Percentiles rank a stretch among this genome's conserved stretches.
Conservation (phyloP, 1,139 yeast genomes). For the Magnusiomyces ingens region DNA sequence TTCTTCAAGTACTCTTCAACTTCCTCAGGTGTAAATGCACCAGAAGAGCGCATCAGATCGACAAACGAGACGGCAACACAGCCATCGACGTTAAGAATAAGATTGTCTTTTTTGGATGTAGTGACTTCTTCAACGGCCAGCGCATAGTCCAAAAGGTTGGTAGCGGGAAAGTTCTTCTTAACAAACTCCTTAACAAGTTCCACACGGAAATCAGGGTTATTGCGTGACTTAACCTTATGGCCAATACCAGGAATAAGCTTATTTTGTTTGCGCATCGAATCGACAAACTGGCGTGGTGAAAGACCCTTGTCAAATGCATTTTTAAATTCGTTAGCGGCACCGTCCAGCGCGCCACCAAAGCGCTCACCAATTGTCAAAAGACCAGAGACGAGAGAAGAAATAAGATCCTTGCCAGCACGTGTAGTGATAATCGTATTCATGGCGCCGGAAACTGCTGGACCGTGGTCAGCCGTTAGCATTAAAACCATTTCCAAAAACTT, state of each 20-base stretch:
- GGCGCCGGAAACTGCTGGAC: conserved; percentile 45
- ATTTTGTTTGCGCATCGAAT: conserved; percentile 42
- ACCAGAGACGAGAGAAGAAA: conserved; percentile 42
- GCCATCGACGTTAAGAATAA: conserved; percentile 42
- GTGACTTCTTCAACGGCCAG: conserved; percentile 45
- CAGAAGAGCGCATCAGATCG: conserved; percentile 40
- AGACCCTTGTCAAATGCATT: conserved; percentile 40
- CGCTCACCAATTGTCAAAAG: conserved; percentile 42
- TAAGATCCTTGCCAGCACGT: conserved; percentile 43
- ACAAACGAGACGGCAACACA: conserved; percentile 42
- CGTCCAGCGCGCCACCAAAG: conserved; percentile 44
- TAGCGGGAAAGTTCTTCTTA: conserved; percentile 40
- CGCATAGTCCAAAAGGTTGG: conserved; percentile 40
- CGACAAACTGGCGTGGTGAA: conserved; percentile 42
- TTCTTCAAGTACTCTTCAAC: conserved; percentile 40
- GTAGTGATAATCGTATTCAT: conserved; percentile 45
- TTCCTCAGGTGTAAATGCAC: conserved; percentile 41
- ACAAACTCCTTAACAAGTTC: conserved; percentile 43
- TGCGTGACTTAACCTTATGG: conserved; percentile 43
- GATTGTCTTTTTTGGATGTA: conserved; percentile 43
- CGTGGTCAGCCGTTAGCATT: conserved; percentile 45
- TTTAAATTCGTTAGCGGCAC: conserved; percentile 43
- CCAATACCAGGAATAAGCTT: conserved; percentile 44
- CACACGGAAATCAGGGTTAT: conserved; percentile 44
- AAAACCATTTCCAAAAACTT: conserved; percentile 43